Base-by-base conservation (phyloP, 1,139 yeast genomes). In the Lodderomyces elongisporus region DNA sequence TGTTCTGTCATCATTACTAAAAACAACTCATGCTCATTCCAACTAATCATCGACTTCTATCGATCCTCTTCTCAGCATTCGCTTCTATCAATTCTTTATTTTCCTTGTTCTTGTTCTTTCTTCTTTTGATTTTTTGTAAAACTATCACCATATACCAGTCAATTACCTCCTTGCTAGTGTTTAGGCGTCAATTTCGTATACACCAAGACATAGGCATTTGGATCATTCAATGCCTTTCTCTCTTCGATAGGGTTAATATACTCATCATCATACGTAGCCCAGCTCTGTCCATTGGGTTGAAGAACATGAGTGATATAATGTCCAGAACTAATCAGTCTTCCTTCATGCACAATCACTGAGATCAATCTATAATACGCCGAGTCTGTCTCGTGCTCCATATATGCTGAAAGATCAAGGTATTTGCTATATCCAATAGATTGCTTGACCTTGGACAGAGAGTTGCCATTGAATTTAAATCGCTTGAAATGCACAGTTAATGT, bases 211-310 rank as follows among this genome's bases (percentile, higher is more conserved):
- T 91, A 91, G 2, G 97, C 97, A 24, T 87, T 78, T 17, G 93
- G 85, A 50, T 87, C 95, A 48, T 75, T 74, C 46, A 87, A 65
- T 1, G 87, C 96, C 34, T 75, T 79, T 36, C 76, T 68, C 51
- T 85, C 93, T 28, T 80, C 70, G 35, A 85, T 77, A 41, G 70
- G 71, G 49, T 85, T 83, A 44, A 87, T 79, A 50, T 80, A 78
- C 49, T 91, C 97, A 52, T 91, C 99, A 54, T 91, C 97, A 55
- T 89, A 91, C 8, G 89, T 82, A 22, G 87, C 80, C 98, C 98
- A 91, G 1, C 81, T 60, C 17, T 29, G 18, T 2, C 87, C 87
- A 55, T 85, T 91, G 1, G 96, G 95, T 54, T 89, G 96, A 42
- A 84, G 75, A 52, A 96, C 85, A 54, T 85, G 88, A 1, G 95